These are phyloP conservation scores for Acanthamoeba royreba DNA, from an alignment of 208 protist genomes.

Conservation along the genomic window DNA sequence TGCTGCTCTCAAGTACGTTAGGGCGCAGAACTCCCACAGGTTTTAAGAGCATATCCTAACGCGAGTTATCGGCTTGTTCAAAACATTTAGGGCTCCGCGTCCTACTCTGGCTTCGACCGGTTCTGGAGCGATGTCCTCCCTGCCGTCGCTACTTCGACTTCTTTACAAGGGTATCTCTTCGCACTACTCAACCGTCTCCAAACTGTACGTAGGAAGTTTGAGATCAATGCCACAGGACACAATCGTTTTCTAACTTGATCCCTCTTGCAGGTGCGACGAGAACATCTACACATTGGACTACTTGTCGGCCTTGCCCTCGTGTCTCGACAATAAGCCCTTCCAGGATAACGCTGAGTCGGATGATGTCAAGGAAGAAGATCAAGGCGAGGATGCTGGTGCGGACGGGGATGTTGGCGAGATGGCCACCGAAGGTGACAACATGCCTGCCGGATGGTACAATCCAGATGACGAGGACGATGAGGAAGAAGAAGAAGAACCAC, in stretches of 20 bases:
- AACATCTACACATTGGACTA: slow-evolving; percentile 43
- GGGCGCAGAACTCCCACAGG: too few relatives aligned
- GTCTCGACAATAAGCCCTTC: not conserved
- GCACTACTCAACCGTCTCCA: slow-evolving; percentile 17
- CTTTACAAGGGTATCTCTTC: not conserved
- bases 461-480: not conserved
- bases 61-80: not conserved
- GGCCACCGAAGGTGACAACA: not conserved
- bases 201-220: not conserved
- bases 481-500: not conserved
- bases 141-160: not conserved
- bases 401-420: not conserved
- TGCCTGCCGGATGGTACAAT: not conserved
- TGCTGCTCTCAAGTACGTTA: slow-evolving; percentile 39
- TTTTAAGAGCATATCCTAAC: too few relatives aligned
- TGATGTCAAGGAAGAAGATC: not conserved
- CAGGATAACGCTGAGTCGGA: not conserved
- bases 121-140: not conserved
- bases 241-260: not conserved
- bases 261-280: not conserved
- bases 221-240: not conserved
- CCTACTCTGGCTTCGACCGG: not conserved
- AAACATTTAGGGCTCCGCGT: not conserved
- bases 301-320: not conserved
- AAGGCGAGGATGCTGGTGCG: too few relatives aligned